Evolutionary conservation across 2,329 filamentous ascomycete genomes (phyloP), one percentile per base, ranked within the genome.

Genomic region (Diaporthe longicolla): DNA sequence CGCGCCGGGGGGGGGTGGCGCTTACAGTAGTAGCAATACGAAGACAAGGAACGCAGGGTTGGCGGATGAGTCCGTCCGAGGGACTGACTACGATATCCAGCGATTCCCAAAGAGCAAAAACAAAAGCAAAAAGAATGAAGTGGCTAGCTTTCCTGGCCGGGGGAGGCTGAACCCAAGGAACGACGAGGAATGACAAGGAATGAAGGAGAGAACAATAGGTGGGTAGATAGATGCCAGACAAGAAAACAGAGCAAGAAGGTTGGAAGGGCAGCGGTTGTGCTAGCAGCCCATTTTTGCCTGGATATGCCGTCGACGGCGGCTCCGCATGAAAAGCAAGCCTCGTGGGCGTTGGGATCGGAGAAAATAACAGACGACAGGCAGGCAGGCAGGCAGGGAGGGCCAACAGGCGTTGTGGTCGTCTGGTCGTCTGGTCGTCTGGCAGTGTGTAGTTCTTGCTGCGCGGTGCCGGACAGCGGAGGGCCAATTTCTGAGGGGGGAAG

Each of bases 221-320:
- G 17, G 50, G 35, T 26, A 35, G 54, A 8, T 19, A 24, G 54
- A 8, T 11, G 24, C 13, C 21, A 59, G 65, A 57, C 70, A 57
- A 40, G 4, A 43, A 69, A 63, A 52, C 29, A 61, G 48, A 69
- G 43, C 45, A 59, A 72, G 26, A 66, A 48, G 32, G 24, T 40
- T 54, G 24, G 24, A 52, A 71, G 50, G 65, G 61, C 57, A 63
- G 57, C 61, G 26, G n/a, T 54, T 45, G 21, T 68, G 70, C 70
- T 72, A 74, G 61, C 40, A 68, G 61, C 57, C 70, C 73, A 74
- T 74, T 58, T 72, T 72, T 40, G 73, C 29, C 57, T 65, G 66
- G 45, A 58, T 71, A 54, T 40, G 21, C 26, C 43, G 26, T 71
- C 37, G 24, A 52, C 69, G 43, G n/a, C 58, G 26, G 40, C 68